Evolutionary conservation across 2,329 filamentous ascomycete genomes (phyloP), one percentile per base, ranked within the genome.

Genomic region (Dothiorella sarmentorum): DNA sequence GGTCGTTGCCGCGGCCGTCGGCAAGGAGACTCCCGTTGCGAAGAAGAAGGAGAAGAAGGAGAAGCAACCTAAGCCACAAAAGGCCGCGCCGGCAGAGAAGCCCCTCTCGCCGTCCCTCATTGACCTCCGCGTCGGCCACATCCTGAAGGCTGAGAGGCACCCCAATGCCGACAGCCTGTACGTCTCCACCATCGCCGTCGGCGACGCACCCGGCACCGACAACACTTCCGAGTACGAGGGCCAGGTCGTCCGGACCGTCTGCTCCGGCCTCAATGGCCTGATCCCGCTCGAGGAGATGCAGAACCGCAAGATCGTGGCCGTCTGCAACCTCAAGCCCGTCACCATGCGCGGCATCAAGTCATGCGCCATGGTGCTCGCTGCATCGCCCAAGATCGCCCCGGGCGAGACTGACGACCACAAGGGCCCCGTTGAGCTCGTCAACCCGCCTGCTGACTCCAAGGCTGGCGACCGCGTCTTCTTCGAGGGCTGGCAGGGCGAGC

Each of bases 271-370:
- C 64, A 97, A 96, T 75, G 94, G 94, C 7, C 84, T 97, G 27
- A 79, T 99, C 1, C 94, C 94, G 0, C 82, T 99, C 45, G 91
- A 90, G 74, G 91, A 96, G 75, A 97, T 99, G 94, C 94, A 99
- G 75, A 86, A 87, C 70, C 90, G 94, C 73, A 96, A 95, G 78
- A 90, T 99, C 61, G 84, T 99, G 29, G 90, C 94, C 1, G 93
- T 99, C 20, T 96, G 91, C 82, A 99, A 99, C 77, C 84, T 99
- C 66, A 99, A 99, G 82, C 94, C 94, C 52, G 94, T 97, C 74
- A 99, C 95, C 75, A 99, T 99, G 94, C 90, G 94, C 63, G 94
- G 94, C 65, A 83, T 90, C 72, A 88, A 88, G 72, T 88, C 82
- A 29, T 81, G 76, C 57, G 88, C 92, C 69, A 97, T 99, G 94